These are phyloP conservation scores for Anastatica hierochuntica DNA, from an alignment of 345 rosid genomes.

Conservation along the genomic window DNA sequence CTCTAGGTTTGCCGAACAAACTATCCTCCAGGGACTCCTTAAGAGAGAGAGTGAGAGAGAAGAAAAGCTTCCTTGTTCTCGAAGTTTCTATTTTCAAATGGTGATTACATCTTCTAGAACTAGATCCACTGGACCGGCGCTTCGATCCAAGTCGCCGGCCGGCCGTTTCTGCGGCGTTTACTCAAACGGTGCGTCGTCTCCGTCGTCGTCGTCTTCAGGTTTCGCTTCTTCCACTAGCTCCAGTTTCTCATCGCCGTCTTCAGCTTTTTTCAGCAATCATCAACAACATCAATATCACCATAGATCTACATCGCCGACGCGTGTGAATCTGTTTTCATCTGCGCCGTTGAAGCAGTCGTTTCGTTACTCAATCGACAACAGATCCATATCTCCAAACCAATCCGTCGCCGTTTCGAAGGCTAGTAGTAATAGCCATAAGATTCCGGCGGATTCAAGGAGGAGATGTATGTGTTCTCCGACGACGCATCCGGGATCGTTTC, in stretches of 20 bases:
- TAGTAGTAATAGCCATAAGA: constrained; percentile 22
- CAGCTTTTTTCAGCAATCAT: constrained; percentile 33
- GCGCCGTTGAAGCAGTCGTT: constrained; percentile 34
- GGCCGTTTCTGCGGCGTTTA: constrained; percentile 24
- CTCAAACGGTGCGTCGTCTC: constrained; percentile 14
- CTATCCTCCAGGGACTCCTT: constrained; percentile 30
- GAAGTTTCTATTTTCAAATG: constrained; percentile 19
- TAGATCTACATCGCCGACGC: constrained; percentile 60
- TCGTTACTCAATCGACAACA: constrained; percentile 46
- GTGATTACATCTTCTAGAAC: constrained; percentile 33
- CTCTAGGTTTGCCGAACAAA: constrained; percentile 73
- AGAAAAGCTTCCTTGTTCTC: not conserved
- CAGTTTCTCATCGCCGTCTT: constrained; percentile 35
- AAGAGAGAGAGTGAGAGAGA: constrained; percentile 5
- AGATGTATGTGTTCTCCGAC: constrained; percentile 92
- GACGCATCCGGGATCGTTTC: constrained; percentile 73
- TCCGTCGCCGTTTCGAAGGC: constrained; percentile 40
- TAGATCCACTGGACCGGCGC: constrained; percentile 45
- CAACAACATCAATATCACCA: constrained; percentile 6
- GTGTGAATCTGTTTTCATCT: constrained; percentile 45
- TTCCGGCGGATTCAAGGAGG: constrained; percentile 31
- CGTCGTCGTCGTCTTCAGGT: constrained; percentile 40
- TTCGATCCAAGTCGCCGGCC: constrained; percentile 44
- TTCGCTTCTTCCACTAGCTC: constrained; percentile 58
- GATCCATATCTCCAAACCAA: constrained; percentile 46